These are phyloP conservation scores for Leptoxyphium fumago DNA, from an alignment of 2,329 filamentous ascomycete genomes.

Conservation along the genomic window DNA sequence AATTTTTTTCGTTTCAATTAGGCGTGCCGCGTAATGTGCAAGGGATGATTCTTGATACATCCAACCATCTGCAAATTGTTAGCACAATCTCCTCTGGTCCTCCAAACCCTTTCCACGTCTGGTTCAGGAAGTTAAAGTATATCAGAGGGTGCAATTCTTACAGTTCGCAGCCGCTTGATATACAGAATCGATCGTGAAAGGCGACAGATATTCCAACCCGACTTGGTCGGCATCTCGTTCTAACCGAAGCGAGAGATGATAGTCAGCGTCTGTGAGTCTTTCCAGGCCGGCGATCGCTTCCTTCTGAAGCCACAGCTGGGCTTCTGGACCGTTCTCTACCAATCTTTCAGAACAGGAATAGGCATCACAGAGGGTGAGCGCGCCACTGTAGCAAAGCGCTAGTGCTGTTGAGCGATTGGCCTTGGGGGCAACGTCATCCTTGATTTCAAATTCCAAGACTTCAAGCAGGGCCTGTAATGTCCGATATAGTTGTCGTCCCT, in stretches of 20 bases:
- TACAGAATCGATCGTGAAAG: constrained; percentile 18
- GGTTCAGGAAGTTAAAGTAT: neutral
- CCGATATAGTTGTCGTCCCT: constrained; percentile 21
- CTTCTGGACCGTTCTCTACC: constrained; percentile 14
- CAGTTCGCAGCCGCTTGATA: constrained; percentile 22
- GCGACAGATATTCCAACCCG: constrained; percentile 7
- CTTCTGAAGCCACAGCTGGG: constrained; percentile 22
- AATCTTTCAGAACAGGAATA: constrained; percentile 19
- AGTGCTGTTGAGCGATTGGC: constrained; percentile 16
- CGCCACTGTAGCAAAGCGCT: constrained; percentile 19
- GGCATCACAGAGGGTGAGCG: constrained; percentile 19
- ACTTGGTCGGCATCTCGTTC: constrained; percentile 4
- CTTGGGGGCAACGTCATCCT: constrained; percentile 6
- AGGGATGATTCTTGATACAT: constrained; percentile 19
- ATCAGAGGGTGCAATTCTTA: constrained; percentile 3
- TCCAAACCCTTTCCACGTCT: too few relatives aligned
- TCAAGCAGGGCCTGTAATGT: constrained; percentile 18
- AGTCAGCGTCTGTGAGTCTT: constrained; percentile 6
- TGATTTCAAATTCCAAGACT: constrained; percentile 15
- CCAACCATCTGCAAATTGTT: constrained; percentile 12
- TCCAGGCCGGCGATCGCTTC: constrained; percentile 15
- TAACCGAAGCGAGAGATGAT: constrained; percentile 9
- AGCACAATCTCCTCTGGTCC: too few relatives aligned
- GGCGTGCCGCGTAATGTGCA: constrained; percentile 7
- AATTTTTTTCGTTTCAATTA: constrained; percentile 13